These are phyloP conservation scores for Phytopythium vexans DNA, from an alignment of 352 stramenopile species.

Conservation along the genomic window DNA sequence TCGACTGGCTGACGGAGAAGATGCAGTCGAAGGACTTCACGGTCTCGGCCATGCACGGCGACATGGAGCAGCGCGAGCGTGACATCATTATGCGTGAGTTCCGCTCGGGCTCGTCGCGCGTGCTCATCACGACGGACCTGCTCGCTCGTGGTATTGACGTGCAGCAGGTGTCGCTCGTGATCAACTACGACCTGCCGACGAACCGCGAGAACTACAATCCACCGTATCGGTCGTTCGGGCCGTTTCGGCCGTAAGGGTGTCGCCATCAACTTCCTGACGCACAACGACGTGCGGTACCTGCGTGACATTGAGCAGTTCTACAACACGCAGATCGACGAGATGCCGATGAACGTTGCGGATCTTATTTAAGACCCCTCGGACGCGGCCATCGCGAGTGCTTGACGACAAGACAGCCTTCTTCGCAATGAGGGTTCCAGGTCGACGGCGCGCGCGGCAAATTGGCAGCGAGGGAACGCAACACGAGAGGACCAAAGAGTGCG, in stretches of 20 bases:
- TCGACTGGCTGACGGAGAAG: constrained; percentile 99
- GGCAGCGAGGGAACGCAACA: constrained; percentile 13
- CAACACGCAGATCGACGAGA: constrained; percentile 99
- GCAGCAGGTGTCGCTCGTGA: constrained; percentile 97
- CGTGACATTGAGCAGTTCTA: constrained; percentile 99
- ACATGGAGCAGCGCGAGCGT: constrained; percentile 99
- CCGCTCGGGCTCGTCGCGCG: constrained; percentile 97
- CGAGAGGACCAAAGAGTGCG: constrained; percentile 26
- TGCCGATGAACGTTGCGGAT: constrained; percentile 99
- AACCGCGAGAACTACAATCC: constrained; percentile 99
- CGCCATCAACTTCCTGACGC: constrained; percentile 99
- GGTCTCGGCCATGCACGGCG: constrained; percentile 99
- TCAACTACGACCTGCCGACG: constrained; percentile 99
- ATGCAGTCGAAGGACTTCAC: constrained; percentile 99
- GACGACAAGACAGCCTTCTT: neutral
- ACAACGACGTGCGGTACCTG: constrained; percentile 98
- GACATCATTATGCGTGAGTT: constrained; percentile 99
- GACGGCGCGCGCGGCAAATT: neutral
- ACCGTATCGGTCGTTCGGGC: constrained; percentile 99
- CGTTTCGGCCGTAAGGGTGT: constrained; percentile 99
- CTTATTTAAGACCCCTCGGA: constrained; percentile 92
- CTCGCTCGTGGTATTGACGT: constrained; percentile 99
- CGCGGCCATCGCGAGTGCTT: constrained; percentile 4
- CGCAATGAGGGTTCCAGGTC: neutral
- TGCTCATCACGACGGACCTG: constrained; percentile 99